These are phyloP conservation scores for Heterobasidion parviporum DNA, from an alignment of 1,284 basidiomycete genomes.

Conservation along the genomic window DNA sequence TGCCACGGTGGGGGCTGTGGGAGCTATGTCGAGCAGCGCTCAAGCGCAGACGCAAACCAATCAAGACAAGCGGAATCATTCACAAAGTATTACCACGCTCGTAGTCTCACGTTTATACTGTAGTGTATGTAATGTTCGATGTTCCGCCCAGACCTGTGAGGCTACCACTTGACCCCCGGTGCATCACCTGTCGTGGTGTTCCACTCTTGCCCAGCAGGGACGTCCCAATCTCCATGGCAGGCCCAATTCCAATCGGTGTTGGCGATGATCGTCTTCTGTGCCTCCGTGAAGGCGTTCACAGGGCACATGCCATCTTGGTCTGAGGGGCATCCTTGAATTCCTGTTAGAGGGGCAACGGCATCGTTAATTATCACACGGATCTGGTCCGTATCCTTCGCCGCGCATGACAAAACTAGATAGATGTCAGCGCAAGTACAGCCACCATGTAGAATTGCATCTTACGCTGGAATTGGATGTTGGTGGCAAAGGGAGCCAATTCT, in stretches of 20 bases:
- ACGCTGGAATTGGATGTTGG: slow-evolving; percentile 73
- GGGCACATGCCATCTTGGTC: slow-evolving; percentile 77
- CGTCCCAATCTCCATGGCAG: slow-evolving; percentile 66
- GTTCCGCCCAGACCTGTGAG: background rate
- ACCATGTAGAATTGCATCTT: slow-evolving; percentile 15
- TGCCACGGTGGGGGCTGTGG: too few relatives aligned
- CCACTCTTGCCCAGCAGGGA: slow-evolving; percentile 47
- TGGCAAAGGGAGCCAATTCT: slow-evolving; percentile 70
- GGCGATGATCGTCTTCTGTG: slow-evolving; percentile 57
- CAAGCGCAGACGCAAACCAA: too few relatives aligned
- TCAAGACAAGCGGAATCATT: background rate
- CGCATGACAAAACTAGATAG: slow-evolving; percentile 47
- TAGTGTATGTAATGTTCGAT: background rate
- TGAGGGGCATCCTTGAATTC: slow-evolving; percentile 64
- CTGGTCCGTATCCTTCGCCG: slow-evolving; percentile 43
- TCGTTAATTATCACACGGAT: slow-evolving; percentile 84
- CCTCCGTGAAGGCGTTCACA: slow-evolving; percentile 64
- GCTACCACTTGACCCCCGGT: slow-evolving; percentile 17
- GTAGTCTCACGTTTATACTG: background rate
- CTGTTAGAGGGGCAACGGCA: slow-evolving; percentile 75
- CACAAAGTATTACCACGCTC: background rate
- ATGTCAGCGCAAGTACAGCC: background rate
- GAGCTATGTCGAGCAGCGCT: too few relatives aligned
- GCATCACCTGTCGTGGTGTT: slow-evolving; percentile 46
- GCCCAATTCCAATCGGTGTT: slow-evolving; percentile 72